Base-by-base conservation (phyloP, 768 basidiomycete species). In the Suillus subaureus region DNA sequence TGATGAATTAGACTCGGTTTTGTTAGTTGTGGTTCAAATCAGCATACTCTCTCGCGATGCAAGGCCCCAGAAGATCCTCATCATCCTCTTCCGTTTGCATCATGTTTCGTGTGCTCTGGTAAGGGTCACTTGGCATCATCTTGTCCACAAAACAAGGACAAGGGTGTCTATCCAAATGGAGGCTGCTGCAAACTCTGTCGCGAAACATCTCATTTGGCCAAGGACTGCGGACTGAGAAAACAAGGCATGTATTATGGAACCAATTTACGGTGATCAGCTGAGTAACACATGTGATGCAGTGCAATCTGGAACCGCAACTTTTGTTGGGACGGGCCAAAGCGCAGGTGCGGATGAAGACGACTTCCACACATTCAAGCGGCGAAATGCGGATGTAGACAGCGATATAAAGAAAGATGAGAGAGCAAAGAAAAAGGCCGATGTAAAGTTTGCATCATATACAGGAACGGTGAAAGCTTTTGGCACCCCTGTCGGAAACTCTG, bases 271-370 rank as follows among this genome's bases (percentile, higher is more conserved):
- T 42, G 28, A 60, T 42, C 18, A 15, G 12, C 18, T 23, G 58
- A 42, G 28, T 60, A 18, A 42, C 40, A 42, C 18, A 60, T 42
- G 6, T 13, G 6, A 21, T 28, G 26, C 40, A 60, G 58, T 21
- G 13, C 52, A 39, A 51, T 69, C 76, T 2, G 76, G 76, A 42
- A 75, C 71, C 21, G 67, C 64, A 0, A 60, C 71, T 11, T 49
- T 74, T 56, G 71, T 79, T 18, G 75, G 75, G 33, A 78, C 64
- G 1, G 82, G 82, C 1, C 74, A 73, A 37, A 87, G 82, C 45
- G 87, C 84, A 0, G 94, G 94, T 28, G 90, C 96, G 11, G 96
- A 98, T 73, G 96, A 98, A 75, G 96, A 98, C 72, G 96, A 97
- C 74, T 97, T 96, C 78, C 95, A 96, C 75, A 81, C 82, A 0